Percentiles rank a stretch among this genome's conserved stretches.
Conservation (phyloP, 169 alveolate species). For the Hepatocystis sp. region DNA sequence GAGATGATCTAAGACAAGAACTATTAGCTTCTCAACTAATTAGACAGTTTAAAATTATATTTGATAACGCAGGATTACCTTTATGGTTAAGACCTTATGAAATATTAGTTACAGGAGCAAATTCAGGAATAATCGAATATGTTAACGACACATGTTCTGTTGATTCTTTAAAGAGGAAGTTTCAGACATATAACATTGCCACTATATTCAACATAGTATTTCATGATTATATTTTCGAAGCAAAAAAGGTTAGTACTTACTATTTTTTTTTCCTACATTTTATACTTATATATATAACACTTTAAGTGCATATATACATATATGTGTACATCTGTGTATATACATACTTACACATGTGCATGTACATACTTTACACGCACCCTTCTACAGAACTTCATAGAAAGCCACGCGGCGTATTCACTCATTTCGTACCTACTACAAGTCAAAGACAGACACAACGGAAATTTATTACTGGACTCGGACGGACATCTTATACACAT, state of each 20-base stretch:
- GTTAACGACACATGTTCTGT: constrained; percentile 86
- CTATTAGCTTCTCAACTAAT: constrained; percentile 95
- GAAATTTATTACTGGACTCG: constrained; percentile 94
- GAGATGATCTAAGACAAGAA: constrained; percentile 97
- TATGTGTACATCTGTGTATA: not conserved
- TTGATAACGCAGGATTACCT: constrained; percentile 90
- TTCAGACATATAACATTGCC: constrained; percentile 82
- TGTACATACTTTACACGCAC: too few relatives aligned
- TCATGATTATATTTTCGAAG: constrained; percentile 83
- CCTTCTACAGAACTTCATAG: constrained; percentile 88
- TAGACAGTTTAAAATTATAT: constrained; percentile 90
- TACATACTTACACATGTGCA: too few relatives aligned
- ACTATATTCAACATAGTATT: constrained; percentile 81
- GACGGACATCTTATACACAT: constrained; percentile 97
- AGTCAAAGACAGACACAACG: constrained; percentile 97
- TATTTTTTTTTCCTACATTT: not conserved
- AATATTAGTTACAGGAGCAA: constrained; percentile 94
- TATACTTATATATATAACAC: constrained; percentile 11
- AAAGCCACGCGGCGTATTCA: constrained; percentile 97
- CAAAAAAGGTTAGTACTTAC: constrained; percentile 73
- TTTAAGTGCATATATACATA: not conserved
- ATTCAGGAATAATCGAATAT: constrained; percentile 93
- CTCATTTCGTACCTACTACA: constrained; percentile 94
- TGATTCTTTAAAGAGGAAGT: constrained; percentile 83
- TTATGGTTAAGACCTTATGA: constrained; percentile 95